Evolutionary conservation across 768 basidiomycete genomes (phyloP), one percentile per base, ranked within the genome.

Genomic region (Russula brevipes): DNA sequence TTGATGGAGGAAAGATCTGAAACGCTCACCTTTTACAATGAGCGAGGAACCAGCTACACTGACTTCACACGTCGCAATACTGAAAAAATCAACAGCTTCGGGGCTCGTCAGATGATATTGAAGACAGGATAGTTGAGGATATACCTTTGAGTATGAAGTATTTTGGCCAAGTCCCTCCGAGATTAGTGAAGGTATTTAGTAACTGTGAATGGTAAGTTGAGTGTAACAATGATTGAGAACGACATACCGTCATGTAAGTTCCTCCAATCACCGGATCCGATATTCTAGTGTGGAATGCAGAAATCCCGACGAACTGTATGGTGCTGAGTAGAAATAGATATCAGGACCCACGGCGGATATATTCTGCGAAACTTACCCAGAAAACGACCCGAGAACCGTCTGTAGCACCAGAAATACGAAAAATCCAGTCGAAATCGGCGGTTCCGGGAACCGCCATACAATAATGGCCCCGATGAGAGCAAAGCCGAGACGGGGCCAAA

Each of bases 91-190:
- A 65, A 98, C 93, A 11, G 90, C 90, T 89, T 64, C 30, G 45
- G 31, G 6, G 41, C 47, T 61, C 69, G 39, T 69, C 61, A 71
- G 68, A 31, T 45, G 56, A n/a, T 14, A 33, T 19, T 33, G 17
- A 16, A n/a, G 24, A 24, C 24, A 12, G 9, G 7, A 39, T n/a
- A 54, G 1, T 5, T 30, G 3, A 35, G 4, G 31, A 46, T 57
- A 69, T 31, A 82, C 91, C 94, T 78, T 94, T 93, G n/a, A 99
- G 80, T 45, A 99, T 87, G 70, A 98, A 95, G 77, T 86, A 97
- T 69, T 89, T 87, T 7, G 97, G 97, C 96, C 97, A 98, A 4
- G 97, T 99, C 24, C 97, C 97, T 47, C 97, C 97, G 68, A 99
- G 83, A 73, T 99, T 99, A 17, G 88, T 85, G 69, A 97, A 93